phyloP scores from a whole-genome alignment of 2,329 filamentous ascomycete genomes.

The Diaporthe velutina region DNA sequence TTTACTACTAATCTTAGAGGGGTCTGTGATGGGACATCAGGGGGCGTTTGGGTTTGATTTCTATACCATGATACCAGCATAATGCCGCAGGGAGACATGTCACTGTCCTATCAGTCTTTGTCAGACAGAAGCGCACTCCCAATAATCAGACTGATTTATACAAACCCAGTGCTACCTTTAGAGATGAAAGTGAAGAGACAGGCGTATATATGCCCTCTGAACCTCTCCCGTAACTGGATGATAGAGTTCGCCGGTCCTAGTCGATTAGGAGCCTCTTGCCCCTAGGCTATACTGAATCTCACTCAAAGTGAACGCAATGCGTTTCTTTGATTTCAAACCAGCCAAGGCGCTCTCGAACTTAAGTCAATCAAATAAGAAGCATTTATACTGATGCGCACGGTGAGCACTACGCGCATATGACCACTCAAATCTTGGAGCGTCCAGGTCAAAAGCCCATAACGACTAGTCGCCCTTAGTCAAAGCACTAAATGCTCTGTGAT shows the following conservation, averaged over 20 bases:
- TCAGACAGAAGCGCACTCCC: background rate
- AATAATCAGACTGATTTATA: background rate
- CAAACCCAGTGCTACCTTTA: too few relatives aligned
- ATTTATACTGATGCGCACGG: too few relatives aligned
- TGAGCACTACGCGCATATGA: background rate
- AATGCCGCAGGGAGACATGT: background rate
- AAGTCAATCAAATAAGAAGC: background rate
- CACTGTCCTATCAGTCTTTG: background rate
- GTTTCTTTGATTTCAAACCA: background rate
- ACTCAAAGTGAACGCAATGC: background rate
- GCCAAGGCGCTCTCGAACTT: background rate
- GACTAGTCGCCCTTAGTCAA: background rate
- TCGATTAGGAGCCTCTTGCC: background rate
- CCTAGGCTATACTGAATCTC: background rate
- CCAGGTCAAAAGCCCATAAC: too few relatives aligned
- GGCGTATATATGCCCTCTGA: background rate
- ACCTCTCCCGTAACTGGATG: background rate
- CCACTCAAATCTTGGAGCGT: background rate
- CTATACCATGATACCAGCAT: slow-evolving; percentile 35
- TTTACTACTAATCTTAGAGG: slow-evolving; percentile 1
- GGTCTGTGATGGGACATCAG: background rate
- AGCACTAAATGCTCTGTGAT: too few relatives aligned
- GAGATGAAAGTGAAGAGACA: background rate
- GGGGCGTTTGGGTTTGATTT: slow-evolving; percentile 31
- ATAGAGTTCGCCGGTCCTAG: background rate